phyloP scores from a whole-genome alignment of 2,329 filamentous ascomycete genomes.

The Fusarium coicis region DNA sequence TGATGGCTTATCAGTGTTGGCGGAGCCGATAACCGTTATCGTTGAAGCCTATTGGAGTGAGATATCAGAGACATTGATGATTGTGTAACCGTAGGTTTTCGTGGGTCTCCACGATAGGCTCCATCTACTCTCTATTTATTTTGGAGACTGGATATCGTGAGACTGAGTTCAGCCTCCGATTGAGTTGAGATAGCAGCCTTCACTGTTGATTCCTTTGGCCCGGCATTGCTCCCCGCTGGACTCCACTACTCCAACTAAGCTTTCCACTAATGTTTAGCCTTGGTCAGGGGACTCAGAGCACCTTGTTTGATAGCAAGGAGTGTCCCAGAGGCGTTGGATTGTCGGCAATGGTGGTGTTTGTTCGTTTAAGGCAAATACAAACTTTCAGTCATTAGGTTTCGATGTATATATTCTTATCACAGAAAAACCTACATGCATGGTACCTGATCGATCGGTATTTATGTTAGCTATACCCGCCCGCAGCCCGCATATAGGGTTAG shows the following conservation, averaged over 20 bases:
- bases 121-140: not conserved
- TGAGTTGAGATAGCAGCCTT: not conserved
- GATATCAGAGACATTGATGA: not conserved
- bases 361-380: not conserved
- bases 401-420: rapidly evolving
- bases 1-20: conserved; percentile 20
- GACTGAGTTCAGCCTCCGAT: rapidly evolving
- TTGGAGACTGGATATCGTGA: rapidly evolving
- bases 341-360: too few species aligned
- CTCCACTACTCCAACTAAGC: not conserved
- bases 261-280: not conserved
- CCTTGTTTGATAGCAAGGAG: rapidly evolving
- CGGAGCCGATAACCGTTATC: conserved; percentile 6
- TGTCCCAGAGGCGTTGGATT: rapidly evolving
- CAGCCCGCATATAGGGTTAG: not conserved
- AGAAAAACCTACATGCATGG: not conserved
- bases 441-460: not conserved
- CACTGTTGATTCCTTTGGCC: not conserved
- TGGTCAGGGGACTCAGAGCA: not conserved
- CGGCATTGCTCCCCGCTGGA: not conserved
- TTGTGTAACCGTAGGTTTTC: not conserved
- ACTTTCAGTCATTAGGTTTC: too few species aligned
- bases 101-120: too few species aligned
- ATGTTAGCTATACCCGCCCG: too few species aligned
- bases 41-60: not conserved